A percentile compares a stretch with the other conserved stretches of the same genome.
phyloP scores from a whole-genome alignment of 2,329 filamentous ascomycete species.

The Fusarium falciforme region DNA sequence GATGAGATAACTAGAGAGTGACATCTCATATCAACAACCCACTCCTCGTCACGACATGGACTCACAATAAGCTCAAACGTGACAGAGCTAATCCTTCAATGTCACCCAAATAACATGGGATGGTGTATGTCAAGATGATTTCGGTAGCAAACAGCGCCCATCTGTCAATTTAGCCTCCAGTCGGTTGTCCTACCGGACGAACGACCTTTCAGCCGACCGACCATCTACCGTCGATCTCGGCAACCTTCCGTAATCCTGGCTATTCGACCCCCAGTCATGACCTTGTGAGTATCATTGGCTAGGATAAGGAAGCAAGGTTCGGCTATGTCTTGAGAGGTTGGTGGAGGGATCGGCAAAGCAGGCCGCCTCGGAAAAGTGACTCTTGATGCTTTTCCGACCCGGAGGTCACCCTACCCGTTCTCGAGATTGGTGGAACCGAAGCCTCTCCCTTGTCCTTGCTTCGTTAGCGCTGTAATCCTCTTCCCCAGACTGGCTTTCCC shows the following conservation, averaged over 20 bases:
- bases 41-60: background rate
- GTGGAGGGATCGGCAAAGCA: conserved; percentile 2
- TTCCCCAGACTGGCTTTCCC: conserved; percentile 9
- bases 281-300: background rate
- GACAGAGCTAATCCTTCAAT: background rate
- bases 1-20: background rate
- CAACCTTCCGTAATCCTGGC: background rate
- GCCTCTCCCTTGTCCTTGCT: background rate
- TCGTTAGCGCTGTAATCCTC: background rate
- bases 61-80: background rate
- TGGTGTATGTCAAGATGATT: background rate
- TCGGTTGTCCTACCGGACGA: background rate
- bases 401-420: background rate
- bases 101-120: background rate
- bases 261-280: background rate
- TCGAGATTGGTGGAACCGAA: conserved; percentile 7
- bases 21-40: background rate
- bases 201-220: background rate
- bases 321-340: background rate
- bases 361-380: background rate
- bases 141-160: background rate
- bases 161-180: background rate
- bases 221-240: conserved; percentile 8
- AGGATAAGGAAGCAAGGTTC: background rate
- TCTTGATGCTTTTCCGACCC: background rate